phyloP scores from a whole-genome alignment of 768 basidiomycete genomes.

The Tricholoma matsutake region DNA sequence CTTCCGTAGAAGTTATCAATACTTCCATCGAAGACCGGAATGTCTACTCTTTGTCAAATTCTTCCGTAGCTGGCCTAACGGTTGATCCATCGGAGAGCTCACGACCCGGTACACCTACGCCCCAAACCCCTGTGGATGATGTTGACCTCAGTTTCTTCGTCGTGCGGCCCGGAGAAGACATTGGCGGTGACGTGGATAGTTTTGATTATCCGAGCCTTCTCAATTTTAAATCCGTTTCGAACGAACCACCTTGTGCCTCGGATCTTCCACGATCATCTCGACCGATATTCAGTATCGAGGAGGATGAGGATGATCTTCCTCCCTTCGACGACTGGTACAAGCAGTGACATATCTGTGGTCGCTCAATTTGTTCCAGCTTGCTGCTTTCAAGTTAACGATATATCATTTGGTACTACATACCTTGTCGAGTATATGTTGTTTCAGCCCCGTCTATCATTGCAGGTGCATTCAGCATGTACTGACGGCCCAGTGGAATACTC shows the following conservation, averaged over 20 bases:
- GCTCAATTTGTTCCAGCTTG: not conserved
- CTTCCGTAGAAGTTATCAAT: slow-evolving; percentile 25
- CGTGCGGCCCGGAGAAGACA: slow-evolving; percentile 9
- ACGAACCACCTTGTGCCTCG: slow-evolving; percentile 4
- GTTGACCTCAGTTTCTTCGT: slow-evolving; percentile 13
- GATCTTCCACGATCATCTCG: slow-evolving; percentile 14
- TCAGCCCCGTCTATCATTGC: too few species aligned
- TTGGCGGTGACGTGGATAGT: slow-evolving; percentile 1
- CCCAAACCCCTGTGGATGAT: slow-evolving; percentile 24
- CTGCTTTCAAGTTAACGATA: slow-evolving; percentile 3
- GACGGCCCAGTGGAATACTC: too few species aligned
- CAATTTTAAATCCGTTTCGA: not conserved
- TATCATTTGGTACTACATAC: not conserved
- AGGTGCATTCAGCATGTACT: too few species aligned
- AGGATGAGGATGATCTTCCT: slow-evolving; percentile 39
- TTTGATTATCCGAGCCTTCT: slow-evolving; percentile 2
- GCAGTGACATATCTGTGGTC: not conserved
- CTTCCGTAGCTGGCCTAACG: not conserved
- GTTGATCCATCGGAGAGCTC: slow-evolving; percentile 16
- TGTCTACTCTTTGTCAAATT: not conserved
- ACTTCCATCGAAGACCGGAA: slow-evolving; percentile 1
- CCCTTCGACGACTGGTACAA: slow-evolving; percentile 41
- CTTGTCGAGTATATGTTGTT: not conserved
- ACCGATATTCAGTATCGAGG: slow-evolving; percentile 26
- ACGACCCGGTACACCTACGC: slow-evolving; percentile 17